Conservation (phyloP, 805 yeast species). For the Nakazawaea holstii region DNA sequence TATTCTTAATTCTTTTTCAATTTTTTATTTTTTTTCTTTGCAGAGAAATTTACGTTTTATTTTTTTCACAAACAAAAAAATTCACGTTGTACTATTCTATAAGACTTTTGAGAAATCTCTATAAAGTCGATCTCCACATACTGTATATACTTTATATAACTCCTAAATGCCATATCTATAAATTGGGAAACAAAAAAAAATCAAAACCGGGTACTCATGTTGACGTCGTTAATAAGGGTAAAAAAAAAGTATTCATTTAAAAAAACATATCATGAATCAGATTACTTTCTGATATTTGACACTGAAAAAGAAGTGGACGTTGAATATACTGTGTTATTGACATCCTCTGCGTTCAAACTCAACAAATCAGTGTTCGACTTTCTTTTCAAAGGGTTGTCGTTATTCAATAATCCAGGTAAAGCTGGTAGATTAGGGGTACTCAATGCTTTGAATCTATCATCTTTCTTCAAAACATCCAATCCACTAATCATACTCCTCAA, state of each 20-base stretch:
- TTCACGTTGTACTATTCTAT: too few relatives aligned
- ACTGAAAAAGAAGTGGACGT: background rate
- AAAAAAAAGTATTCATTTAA: background rate
- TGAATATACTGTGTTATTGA: constrained; percentile 2
- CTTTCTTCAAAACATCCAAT: constrained; percentile 18
- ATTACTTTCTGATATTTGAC: constrained; percentile 1
- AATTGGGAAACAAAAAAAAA: too few relatives aligned
- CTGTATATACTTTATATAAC: too few relatives aligned
- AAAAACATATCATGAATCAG: background rate
- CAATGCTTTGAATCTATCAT: constrained; percentile 16
- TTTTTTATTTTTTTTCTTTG: too few relatives aligned
- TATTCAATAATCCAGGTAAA: constrained; percentile 21
- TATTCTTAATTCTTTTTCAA: too few relatives aligned
- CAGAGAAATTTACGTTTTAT: too few relatives aligned
- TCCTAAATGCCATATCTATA: too few relatives aligned
- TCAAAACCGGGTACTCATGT: too few relatives aligned
- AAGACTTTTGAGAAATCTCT: too few relatives aligned
- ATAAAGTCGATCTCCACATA: too few relatives aligned
- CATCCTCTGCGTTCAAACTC: constrained; percentile 8
- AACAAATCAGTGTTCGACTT: constrained; percentile 12
- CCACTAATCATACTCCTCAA: constrained; percentile 26
- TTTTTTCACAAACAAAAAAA: too few relatives aligned
- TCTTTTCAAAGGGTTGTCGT: constrained; percentile 17
- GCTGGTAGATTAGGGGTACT: constrained; percentile 22
- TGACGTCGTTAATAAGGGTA: background rate